Evolutionary conservation across 2,329 filamentous ascomycete species (phyloP), one percentile per base, ranked within the genome.

Genomic region (Xylariaceae sp.): DNA sequence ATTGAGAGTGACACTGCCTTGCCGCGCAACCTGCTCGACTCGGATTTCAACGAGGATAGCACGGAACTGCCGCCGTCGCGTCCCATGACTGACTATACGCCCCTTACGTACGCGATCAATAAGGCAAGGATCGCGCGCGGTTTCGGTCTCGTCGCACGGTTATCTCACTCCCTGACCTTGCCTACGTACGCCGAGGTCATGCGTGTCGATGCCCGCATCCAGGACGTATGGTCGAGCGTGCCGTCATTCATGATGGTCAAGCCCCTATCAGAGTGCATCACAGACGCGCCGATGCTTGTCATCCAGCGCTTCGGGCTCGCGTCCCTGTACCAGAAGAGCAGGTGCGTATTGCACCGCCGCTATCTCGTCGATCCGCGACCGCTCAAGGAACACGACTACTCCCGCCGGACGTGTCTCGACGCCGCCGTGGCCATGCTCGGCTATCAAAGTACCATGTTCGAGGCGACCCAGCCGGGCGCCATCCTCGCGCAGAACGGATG

Each of bases 21-120:
- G 17, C 87, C 87, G 14, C 76, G 79, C 28, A 89, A 90, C 69
- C 70, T 90, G 28, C 78, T 83, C 49, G 87, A 91, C 67, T 82
- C 85, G 28, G 87, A 90, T 67, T 87, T 90, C 62, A 78, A 79
- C 59, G 81, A 85, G 68, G 73, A 83, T 56, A 79, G 76, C 40
- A 72, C 73, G 24, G 78, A 78, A 40, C 71, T 90, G 36, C 87
- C 87, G 0, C 78, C 79, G 0, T 72, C 81, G 2, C 78, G 86
- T 16, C 84, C 87, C 1, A 66, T 74, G n/a, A 75, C 77, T 3
- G 85, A 89, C 60, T 81, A 85, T 49, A 89, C 87, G 0, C 74
- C 79, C 2, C 77, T 84, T 71, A 80, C 79, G 16, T 86, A 86
- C 54, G 75, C 80, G 2, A 80, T 84, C 36, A 74, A 75, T 62